These are phyloP conservation scores for Russula lepida DNA, from an alignment of 768 basidiomycete genomes.

Conservation along the genomic window DNA sequence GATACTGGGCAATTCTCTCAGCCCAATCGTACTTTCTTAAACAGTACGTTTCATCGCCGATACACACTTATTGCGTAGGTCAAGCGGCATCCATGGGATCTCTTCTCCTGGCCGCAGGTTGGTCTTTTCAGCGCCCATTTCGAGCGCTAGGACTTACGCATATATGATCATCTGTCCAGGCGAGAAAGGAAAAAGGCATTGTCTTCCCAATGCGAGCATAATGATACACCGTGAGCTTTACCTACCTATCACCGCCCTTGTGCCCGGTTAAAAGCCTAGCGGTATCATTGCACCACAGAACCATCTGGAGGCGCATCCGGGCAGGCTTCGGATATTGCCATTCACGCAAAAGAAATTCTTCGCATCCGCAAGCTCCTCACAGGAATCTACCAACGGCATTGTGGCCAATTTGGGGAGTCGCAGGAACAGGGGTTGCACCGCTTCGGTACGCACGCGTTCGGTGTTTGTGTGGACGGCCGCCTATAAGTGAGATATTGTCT, in stretches of 20 bases:
- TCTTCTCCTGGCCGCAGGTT: constrained; percentile 77
- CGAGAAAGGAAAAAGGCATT: constrained; percentile 84
- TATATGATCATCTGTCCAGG: constrained; percentile 32
- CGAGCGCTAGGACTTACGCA: neutral
- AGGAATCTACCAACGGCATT: constrained; percentile 84
- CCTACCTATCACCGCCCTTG: constrained; percentile 11
- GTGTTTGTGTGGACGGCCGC: constrained; percentile 16
- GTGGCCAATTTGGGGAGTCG: constrained; percentile 56
- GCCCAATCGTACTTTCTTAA: neutral
- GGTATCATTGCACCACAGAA: constrained; percentile 39
- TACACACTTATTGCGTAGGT: constrained; percentile 94
- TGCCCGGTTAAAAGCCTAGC: neutral
- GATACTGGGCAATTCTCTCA: neutral
- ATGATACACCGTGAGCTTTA: constrained; percentile 91
- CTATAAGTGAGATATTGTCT: constrained; percentile 21
- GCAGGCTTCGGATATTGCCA: constrained; percentile 95
- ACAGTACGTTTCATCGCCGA: constrained; percentile 84
- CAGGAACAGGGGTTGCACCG: constrained; percentile 56
- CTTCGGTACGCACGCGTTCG: constrained; percentile 56
- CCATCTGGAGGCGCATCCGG: constrained; percentile 95
- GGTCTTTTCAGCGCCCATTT: constrained; percentile 14
- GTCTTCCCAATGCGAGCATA: constrained; percentile 87
- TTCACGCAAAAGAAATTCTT: constrained; percentile 93
- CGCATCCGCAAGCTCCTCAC: constrained; percentile 79
- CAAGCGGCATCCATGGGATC: constrained; percentile 97